Evolutionary conservation across 2,329 filamentous ascomycete genomes (phyloP), one percentile per base, ranked within the genome.

Genomic region (Cladosporium austrohemisphaericum): DNA sequence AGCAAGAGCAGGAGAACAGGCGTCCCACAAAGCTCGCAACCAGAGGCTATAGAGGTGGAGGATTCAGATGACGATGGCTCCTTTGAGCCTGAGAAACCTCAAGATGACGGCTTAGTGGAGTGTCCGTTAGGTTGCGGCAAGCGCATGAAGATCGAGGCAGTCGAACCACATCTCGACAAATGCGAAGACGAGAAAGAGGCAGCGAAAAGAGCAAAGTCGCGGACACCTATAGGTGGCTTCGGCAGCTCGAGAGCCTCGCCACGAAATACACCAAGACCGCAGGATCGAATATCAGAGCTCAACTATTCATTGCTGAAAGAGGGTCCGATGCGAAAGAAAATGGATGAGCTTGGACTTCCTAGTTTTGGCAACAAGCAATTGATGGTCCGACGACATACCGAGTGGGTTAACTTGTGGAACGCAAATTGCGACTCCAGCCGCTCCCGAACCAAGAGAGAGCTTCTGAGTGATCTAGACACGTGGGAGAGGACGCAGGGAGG

Each of bases 361-460:
- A 78, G 76, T 8, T 75, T 72, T 52, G 93, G 93, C 1, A 68
- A 77, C 1, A 85, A 85, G 37, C 72, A 77, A 37, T 74, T 91
- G 1, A 74, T 97, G 47, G 85, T 92, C 64, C 80, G 78, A 56
- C 80, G 94, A 14, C 91, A 97, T 62, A 88, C 81, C 19, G 93
- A 98, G 68, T 98, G 91, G 91, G 78, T 93, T 44, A 96, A 93
- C 29, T 71, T 98, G 14, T 96, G 89, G 86, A 98, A 98, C 66
- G 88, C 94, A 9, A 98, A 98, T 65, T 95, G 90, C 69, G 93
- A 98, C 67, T 86, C 91, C 2, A 79, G 79, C 28, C 73, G 74
- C 1, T 89, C 89, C 0, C 86, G 85, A 63, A 75, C 76, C 9
- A 88, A 87, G 55, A 63, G 71, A 5, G 84, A 93, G 50, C 68